Evolutionary conservation across 2,329 filamentous ascomycete genomes (phyloP).

Genomic region (Diatrype stigma): DNA sequence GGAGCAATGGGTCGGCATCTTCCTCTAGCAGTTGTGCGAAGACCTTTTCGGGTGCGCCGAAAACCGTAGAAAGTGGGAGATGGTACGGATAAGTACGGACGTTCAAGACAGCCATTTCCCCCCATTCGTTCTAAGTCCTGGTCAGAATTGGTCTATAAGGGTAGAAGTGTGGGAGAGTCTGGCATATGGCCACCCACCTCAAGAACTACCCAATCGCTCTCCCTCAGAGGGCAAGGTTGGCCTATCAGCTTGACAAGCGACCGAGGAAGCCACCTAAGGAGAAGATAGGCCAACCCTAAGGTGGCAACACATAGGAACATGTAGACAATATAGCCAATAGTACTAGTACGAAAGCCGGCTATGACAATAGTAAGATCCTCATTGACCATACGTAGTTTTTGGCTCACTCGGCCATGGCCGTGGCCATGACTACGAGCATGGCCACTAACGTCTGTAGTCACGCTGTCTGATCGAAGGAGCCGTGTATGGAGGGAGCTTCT

Average conservation of each 20-base stretch:
- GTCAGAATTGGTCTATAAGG: slow-evolving; percentile 25
- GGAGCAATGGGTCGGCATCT: slow-evolving; percentile 75
- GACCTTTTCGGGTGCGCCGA: slow-evolving; percentile 62
- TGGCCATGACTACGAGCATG: slow-evolving; percentile 29
- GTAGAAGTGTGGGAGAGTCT: slow-evolving; percentile 1
- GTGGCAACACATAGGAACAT: slow-evolving; percentile 66
- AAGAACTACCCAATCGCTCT: slow-evolving; percentile 87
- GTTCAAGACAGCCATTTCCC: slow-evolving; percentile 76
- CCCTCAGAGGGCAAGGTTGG: slow-evolving; percentile 60
- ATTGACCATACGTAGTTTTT: slow-evolving; percentile 89
- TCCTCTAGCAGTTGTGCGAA: slow-evolving; percentile 51
- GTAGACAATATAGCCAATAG: slow-evolving; percentile 65
- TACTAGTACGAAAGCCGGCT: slow-evolving; percentile 81
- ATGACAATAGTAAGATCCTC: slow-evolving; percentile 94
- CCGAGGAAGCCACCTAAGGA: slow-evolving; percentile 85
- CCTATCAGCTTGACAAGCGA: slow-evolving; percentile 80
- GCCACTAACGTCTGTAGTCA: slow-evolving; percentile 62
- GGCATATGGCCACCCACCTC: slow-evolving; percentile 51
- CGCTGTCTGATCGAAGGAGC: slow-evolving; percentile 68
- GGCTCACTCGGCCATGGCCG: slow-evolving; percentile 62
- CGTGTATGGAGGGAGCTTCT: slow-evolving; percentile 55
- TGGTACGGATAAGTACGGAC: slow-evolving; percentile 54
- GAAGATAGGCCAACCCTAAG: slow-evolving; percentile 72
- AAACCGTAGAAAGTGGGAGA: slow-evolving; percentile 57
- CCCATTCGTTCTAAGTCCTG: slow-evolving; percentile 76